Percentiles rank a stretch among this genome's conserved stretches.
Evolutionary conservation across 805 yeast species (phyloP).

Genomic region (Starmerella etchellsii): DNA sequence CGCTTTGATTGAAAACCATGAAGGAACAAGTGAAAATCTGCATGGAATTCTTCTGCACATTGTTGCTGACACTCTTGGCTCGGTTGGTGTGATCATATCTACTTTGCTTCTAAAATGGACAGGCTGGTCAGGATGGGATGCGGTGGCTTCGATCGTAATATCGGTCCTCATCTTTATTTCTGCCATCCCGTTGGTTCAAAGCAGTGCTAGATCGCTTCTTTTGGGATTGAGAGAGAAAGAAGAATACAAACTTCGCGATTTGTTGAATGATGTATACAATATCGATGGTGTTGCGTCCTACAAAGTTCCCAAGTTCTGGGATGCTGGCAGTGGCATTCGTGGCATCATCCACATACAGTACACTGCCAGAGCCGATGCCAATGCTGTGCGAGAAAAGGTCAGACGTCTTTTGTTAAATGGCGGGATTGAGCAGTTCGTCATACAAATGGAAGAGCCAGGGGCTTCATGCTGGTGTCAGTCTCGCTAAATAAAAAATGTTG

Average conservation of each 20-base stretch:
- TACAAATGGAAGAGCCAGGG: slow-evolving; percentile 56
- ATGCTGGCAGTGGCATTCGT: slow-evolving; percentile 37
- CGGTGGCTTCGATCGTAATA: slow-evolving; percentile 78
- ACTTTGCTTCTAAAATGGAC: slow-evolving; percentile 63
- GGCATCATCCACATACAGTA: slow-evolving; percentile 81
- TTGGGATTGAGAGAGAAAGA: slow-evolving; percentile 46
- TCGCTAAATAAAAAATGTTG: neutral
- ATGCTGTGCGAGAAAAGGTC: slow-evolving; percentile 47
- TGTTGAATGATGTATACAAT: slow-evolving; percentile 52
- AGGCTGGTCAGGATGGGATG: slow-evolving; percentile 75
- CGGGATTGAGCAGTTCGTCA: slow-evolving; percentile 41
- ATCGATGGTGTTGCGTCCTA: slow-evolving; percentile 75
- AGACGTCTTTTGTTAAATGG: slow-evolving; percentile 39
- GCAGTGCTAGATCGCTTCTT: slow-evolving; percentile 64
- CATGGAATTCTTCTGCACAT: slow-evolving; percentile 89
- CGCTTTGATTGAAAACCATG: slow-evolving; percentile 16
- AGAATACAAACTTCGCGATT: slow-evolving; percentile 50
- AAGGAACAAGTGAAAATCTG: slow-evolving; percentile 52
- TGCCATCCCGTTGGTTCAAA: slow-evolving; percentile 69
- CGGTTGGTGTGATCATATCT: slow-evolving; percentile 91
- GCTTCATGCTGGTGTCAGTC: slow-evolving; percentile 57
- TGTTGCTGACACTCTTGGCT: slow-evolving; percentile 90
- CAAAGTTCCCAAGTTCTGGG: slow-evolving; percentile 89
- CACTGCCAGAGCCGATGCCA: slow-evolving; percentile 48
- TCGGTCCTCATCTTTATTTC: slow-evolving; percentile 69